These are phyloP conservation scores for Helichrysum umbraculigerum DNA, from an alignment of 129 eudicot genomes.

Conservation along the genomic window DNA sequence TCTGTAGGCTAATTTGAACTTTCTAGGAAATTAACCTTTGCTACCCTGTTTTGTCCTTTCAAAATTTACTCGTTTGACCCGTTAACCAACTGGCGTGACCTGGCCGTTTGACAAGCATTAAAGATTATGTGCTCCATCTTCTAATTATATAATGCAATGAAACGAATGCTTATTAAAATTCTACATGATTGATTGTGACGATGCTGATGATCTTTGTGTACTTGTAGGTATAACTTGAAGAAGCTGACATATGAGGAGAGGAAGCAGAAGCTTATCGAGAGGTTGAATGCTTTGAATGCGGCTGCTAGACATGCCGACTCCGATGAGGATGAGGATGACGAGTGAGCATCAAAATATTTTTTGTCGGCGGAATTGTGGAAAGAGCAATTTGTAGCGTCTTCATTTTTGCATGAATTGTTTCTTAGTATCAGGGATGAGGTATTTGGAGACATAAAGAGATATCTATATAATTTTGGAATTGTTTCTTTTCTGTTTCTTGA, in stretches of 20 bases:
- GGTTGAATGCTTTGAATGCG: conserved; percentile 54
- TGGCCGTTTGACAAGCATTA: background rate
- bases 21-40: background rate
- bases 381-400: conserved; percentile 1
- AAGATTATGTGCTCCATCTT: background rate
- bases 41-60: background rate
- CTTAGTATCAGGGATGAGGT: conserved; percentile 2
- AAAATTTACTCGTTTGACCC: background rate
- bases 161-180: background rate
- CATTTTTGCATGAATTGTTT: conserved; percentile 22
- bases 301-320: conserved; percentile 41
- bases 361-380: conserved; percentile 15
- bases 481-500: background rate
- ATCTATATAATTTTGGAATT: background rate
- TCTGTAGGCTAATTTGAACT: background rate
- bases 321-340: conserved; percentile 46
- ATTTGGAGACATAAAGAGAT: conserved; percentile 10
- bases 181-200: background rate
- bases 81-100: background rate
- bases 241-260: conserved; percentile 58
- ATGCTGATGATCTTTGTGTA: background rate
- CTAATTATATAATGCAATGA: background rate
- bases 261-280: conserved; percentile 49
- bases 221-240: conserved; percentile 51
- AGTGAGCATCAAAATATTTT: conserved; percentile 21